Conservation (phyloP, 2,329 filamentous ascomycete species). For the Fusarium staphyleae region DNA sequence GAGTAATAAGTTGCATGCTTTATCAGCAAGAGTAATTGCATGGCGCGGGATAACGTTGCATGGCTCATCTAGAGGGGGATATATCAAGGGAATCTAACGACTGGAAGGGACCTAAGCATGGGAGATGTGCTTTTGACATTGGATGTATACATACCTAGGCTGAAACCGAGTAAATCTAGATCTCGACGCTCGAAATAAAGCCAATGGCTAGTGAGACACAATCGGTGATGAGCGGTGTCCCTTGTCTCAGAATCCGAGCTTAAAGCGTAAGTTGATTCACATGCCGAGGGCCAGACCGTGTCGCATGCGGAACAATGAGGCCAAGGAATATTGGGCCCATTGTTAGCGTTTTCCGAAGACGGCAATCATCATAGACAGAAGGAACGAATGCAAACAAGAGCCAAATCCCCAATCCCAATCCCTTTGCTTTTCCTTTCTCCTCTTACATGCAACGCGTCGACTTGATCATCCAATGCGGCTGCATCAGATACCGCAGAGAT, state of each 20-base stretch:
- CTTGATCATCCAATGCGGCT: slow-evolving; percentile 8
- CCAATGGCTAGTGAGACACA: not conserved
- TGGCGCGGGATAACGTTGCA: not conserved
- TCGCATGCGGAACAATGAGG: slow-evolving; percentile 25
- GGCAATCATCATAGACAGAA: slow-evolving; percentile 6
- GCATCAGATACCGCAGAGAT: not conserved
- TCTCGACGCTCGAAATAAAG: not conserved
- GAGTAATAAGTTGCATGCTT: not conserved
- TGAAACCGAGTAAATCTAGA: not conserved
- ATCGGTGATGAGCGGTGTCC: not conserved
- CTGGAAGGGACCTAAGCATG: not conserved
- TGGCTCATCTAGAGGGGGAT: slow-evolving; percentile 11
- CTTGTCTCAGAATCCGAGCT: slow-evolving; percentile 21
- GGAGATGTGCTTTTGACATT: not conserved
- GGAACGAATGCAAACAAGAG: slow-evolving; percentile 22
- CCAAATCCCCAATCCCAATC: too few relatives aligned
- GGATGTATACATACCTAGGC: not conserved
- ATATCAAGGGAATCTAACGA: slow-evolving; percentile 2
- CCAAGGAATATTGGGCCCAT: slow-evolving; percentile 10
- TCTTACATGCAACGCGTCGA: slow-evolving; percentile 21
- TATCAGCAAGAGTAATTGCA: not conserved
- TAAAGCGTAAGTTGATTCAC: slow-evolving; percentile 14
- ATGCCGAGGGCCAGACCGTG: not conserved
- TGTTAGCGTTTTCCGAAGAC: slow-evolving; percentile 26
- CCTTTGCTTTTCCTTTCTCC: slow-evolving; percentile 16